Evolutionary conservation across 441 rosid species (phyloP), one percentile per base, ranked within the genome.

Genomic region (Corymbia citriodora): DNA sequence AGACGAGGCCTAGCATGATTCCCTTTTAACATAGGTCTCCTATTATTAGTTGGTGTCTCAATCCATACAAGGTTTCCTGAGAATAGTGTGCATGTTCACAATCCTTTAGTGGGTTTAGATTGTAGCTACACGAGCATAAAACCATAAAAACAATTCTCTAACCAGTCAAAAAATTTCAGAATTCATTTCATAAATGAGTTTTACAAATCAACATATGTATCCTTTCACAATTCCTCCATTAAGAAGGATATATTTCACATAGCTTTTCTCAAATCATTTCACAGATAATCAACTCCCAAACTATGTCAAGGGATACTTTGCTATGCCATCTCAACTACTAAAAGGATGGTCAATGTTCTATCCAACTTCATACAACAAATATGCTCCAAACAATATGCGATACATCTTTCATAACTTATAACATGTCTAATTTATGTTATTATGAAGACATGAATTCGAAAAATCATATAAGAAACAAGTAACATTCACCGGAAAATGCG

Each of bases 41-140:
- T 25, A 7, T 10, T 61, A 61, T 61, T 1, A 61, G 68, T 15
- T 2, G 12, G 7, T 0, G 7, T 61, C n/a, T 61, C 4, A 1
- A 61, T 0, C n/a, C 13, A 61, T 10, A 61, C 0, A 61, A 3
- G 68, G 27, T 7, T 10, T 61, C 12, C 27, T 10, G n/a, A 61
- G n/a, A 61, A 61, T 7, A 25, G 3, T 27, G 27, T 61, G 29
- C 68, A 12, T n/a, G n/a, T 36, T 36, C 40, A 36, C 40, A 36
- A 36, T 36, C 40, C 40, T 36, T 36, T 36, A 36, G 40, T 36
- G 40, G 40, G 40, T 36, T 36, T 36, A 36, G 40, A 36, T 36
- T 36, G 40, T 36, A 36, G 40, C 40, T 36, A 36, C 40, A 36
- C 40, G 3, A 36, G 40, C 40, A 36, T 36, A 36, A 36, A 36